phyloP scores from a whole-genome alignment of 1,284 basidiomycete genomes.

The Melampsora larici-populina region DNA sequence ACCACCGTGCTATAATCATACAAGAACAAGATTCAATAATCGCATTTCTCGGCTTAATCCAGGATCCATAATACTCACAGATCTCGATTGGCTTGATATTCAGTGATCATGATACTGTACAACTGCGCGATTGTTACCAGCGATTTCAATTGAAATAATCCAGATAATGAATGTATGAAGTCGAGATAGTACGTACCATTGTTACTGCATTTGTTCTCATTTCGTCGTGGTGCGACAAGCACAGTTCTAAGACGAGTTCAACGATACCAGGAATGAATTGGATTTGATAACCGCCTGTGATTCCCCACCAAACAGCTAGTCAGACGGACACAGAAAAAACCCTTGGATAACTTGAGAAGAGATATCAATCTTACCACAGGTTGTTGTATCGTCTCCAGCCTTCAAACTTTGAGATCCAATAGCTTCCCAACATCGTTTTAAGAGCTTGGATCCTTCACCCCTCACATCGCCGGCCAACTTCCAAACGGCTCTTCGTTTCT shows the following conservation, averaged over 20 bases:
- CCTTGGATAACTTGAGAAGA: background rate
- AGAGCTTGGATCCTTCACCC: constrained; percentile 81
- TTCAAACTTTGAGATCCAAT: constrained; percentile 66
- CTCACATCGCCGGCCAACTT: constrained; percentile 89
- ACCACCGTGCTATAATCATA: constrained; percentile 55
- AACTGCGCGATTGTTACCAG: constrained; percentile 3
- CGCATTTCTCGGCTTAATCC: no score
- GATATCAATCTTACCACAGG: constrained; percentile 45
- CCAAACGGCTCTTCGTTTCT: constrained; percentile 94
- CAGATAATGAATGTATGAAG: background rate
- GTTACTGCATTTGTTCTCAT: constrained; percentile 79
- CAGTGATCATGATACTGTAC: constrained; percentile 40
- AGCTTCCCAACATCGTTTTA: constrained; percentile 80
- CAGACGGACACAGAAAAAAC: background rate
- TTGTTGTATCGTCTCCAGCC: constrained; percentile 57
- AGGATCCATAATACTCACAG: constrained; percentile 9
- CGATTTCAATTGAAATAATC: background rate
- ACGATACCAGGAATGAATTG: constrained; percentile 68
- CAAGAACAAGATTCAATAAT: constrained; percentile 45
- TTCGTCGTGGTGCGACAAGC: constrained; percentile 89
- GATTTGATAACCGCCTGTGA: constrained; percentile 49
- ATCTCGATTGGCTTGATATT: constrained; percentile 34
- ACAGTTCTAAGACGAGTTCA: constrained; percentile 84
- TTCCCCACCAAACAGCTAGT: background rate
- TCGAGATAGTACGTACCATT: background rate